Evolutionary conservation across 441 rosid species (phyloP), one percentile per base, ranked within the genome.

Genomic region (Pelargonium cotyledonis): DNA sequence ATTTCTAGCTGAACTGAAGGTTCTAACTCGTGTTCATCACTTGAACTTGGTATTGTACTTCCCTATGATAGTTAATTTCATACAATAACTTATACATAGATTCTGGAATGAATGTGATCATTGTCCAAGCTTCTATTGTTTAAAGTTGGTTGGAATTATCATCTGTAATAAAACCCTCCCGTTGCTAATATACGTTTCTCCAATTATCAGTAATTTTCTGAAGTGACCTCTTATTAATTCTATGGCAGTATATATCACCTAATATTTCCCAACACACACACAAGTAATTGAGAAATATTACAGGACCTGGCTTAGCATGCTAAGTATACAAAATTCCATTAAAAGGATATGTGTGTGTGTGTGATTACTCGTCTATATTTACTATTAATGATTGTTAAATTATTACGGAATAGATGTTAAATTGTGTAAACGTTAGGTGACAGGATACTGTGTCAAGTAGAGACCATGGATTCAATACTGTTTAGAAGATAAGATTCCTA

Each of bases 1-100:
- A 81, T 95, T 91, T 80, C 88, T 90, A 40, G 97, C 98, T 26
- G 99, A 95, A 74, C 79, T 95, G 68, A 90, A 90, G 80, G 97
- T 95, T 79, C 75, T 95, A 70, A 91, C 99, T 0, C 87, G 82
- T 71, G 97, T 95, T 72, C 99, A 95, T 80, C 99, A 92, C 82
- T 83, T 92, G 76, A 95, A 92, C 84, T 87, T 95, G 97, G 99
- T 90, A 88, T 83, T 58, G 5, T 12, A 19, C 40, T 69, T 67
- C 26, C 31, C 7, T 1, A 61, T 19, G 31, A 10, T 61, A 61
- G 31, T 19, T 61, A 21, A 9, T 26, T 2, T 61, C 6, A 19
- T 61, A 10, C 35, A n/a, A 14, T 14, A 51, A 65, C 9, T 63
- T 3, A 10, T 10, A 47, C 11, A 9, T 47, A 47, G 11, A 4